A percentile compares a stretch with the other conserved stretches of the same genome.
Evolutionary conservation across 1,139 yeast genomes (phyloP).

Genomic region (Pichia sp.): DNA sequence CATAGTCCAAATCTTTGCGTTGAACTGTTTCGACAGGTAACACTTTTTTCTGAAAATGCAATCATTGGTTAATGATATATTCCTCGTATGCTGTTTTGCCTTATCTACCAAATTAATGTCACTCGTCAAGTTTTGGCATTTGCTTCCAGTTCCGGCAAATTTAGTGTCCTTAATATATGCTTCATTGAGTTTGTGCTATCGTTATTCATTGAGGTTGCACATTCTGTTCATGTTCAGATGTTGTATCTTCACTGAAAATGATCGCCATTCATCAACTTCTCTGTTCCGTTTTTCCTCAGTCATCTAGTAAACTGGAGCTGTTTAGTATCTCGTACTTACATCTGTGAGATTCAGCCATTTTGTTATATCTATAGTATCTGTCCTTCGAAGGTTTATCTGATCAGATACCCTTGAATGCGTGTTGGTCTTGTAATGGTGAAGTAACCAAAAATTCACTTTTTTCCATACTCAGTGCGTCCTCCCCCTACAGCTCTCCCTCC

Average conservation of each 20-base stretch:
- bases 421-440: background rate
- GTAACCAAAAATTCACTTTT: slow-evolving; percentile 7
- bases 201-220: too few relatives aligned
- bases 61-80: too few relatives aligned
- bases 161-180: too few relatives aligned
- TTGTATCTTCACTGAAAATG: background rate
- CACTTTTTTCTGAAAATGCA: too few relatives aligned
- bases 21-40: too few relatives aligned
- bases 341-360: slow-evolving; percentile 98
- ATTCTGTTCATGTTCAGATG: background rate
- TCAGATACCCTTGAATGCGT: background rate
- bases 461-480: slow-evolving; percentile 5
- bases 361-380: slow-evolving; percentile 27
- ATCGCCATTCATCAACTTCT: background rate
- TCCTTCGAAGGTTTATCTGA: background rate
- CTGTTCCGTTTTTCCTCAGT: background rate
- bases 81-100: too few relatives aligned
- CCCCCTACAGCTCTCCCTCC: background rate
- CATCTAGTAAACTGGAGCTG: background rate
- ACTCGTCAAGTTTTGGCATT: too few relatives aligned
- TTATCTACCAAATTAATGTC: too few relatives aligned
- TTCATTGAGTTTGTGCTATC: too few relatives aligned
- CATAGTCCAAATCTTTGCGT: too few relatives aligned
- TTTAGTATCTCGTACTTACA: slow-evolving; percentile 50
- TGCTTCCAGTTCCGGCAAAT: too few relatives aligned